Evolutionary conservation across 2,329 filamentous ascomycete species (phyloP).

Genomic region (Trichoderma cornu-damae): DNA sequence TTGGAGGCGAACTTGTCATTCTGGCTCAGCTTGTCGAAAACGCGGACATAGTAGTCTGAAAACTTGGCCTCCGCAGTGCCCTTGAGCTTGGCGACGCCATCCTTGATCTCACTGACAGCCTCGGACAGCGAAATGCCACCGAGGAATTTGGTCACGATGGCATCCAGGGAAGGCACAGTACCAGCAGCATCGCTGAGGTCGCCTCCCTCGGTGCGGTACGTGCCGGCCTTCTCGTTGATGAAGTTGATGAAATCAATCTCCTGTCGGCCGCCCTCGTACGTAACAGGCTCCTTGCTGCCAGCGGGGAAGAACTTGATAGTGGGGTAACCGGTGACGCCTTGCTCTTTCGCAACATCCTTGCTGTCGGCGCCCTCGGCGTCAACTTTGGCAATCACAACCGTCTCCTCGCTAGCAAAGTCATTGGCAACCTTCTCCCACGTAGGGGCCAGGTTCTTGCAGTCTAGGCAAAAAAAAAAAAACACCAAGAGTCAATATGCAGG

Average conservation of each 20-base stretch:
- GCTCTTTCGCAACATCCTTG: conserved; percentile 69
- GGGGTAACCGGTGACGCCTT: conserved; percentile 81
- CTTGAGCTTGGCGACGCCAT: conserved; percentile 61
- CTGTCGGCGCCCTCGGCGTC: conserved; percentile 85
- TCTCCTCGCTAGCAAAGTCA: conserved; percentile 71
- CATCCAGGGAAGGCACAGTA: conserved; percentile 73
- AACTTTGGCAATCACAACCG: conserved; percentile 87
- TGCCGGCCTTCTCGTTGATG: conserved; percentile 84
- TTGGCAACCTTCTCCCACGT: conserved; percentile 81
- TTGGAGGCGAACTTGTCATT: conserved; percentile 77
- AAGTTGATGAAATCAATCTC: conserved; percentile 74
- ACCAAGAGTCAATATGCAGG: conserved; percentile 4
- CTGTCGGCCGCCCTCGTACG: conserved; percentile 70
- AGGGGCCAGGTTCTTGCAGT: conserved; percentile 94
- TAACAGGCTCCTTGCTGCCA: conserved; percentile 65
- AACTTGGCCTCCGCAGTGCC: conserved; percentile 65
- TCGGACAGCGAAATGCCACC: conserved; percentile 58
- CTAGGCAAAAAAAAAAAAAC: conserved; percentile 41
- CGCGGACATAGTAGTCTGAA: conserved; percentile 89
- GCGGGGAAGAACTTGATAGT: conserved; percentile 98
- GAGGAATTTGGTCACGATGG: conserved; percentile 67
- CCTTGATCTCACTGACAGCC: conserved; percentile 65
- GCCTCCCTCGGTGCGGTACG: conserved; percentile 76
- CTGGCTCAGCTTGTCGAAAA: conserved; percentile 76
- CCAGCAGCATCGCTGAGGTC: conserved; percentile 73